Evolutionary conservation across 2,329 filamentous ascomycete genomes (phyloP), one percentile per base, ranked within the genome.

Genomic region (Talaromyces islandicus): DNA sequence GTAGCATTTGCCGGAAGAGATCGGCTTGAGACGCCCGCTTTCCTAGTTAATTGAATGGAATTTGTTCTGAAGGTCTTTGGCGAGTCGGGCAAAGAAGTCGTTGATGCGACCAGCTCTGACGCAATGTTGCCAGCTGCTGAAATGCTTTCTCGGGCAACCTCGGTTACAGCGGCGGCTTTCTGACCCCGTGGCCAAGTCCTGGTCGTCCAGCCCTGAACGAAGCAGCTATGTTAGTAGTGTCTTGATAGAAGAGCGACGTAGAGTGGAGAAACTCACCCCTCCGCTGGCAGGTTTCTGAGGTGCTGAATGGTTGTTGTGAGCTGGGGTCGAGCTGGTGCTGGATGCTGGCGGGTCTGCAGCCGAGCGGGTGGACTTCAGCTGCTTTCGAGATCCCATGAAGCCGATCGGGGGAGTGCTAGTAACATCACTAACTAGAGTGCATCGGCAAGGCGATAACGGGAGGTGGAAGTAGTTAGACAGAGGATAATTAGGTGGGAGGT

Each of bases 71-170:
- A 63, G 35, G 67, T 66, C 61, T 66, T 71, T 35, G 67, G 54
- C 35, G 63, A 60, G 46, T 68, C 63, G 53, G 70, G 64, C 30
- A 69, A 65, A 46, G 68, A 67, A 51, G 69, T 65, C 51, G 72
- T 70, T 24, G 74, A 71, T 35, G 68, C 66, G 25, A 70, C 68
- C 21, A 70, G 61, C 63, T 75, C 73, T 48, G 73, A 72, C 56
- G 73, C 69, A 60, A 69, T 66, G 62, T 71, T 72, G 62, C 72
- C 73, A 48, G 75, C 72, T 55, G 75, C 77, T 43, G 76, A 77
- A 55, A 80, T 80, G 67, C 77, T 80, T 69, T 81, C 79, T 67
- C 75, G 74, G 63, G 77, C 78, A 69, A 80, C 74, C 71, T 81
- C 76, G 61, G 78, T 79, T 66, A 80, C 71, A 55, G 79, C 75